Base-by-base conservation (phyloP, 2,329 filamentous ascomycete genomes). In the Claviceps fusiformis region DNA sequence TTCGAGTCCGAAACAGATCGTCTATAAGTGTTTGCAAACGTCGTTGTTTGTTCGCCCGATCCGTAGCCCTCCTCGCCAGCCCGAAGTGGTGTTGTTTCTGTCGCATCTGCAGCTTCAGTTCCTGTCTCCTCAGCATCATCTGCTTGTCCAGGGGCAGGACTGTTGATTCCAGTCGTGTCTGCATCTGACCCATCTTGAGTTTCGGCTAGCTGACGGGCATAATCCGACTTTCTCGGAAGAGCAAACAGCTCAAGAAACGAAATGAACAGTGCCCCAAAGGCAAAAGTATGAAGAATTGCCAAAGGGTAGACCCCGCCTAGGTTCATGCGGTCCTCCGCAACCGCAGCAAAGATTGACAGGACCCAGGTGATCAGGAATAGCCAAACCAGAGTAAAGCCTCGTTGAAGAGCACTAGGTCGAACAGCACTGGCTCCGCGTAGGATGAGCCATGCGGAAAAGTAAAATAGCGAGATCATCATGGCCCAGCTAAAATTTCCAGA, bases 381-480 rank as follows among this genome's bases (percentile, higher is more conserved):
- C 91, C 93, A 97, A 10, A 95, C 78, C 48, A 91, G 76, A 52
- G 81, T 78, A 67, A 93, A 96, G 5, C 85, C 80, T 24, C 92
- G 81, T 56, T 95, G 88, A 7, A 97, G 80, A 4, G 92, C 92
- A 19, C 87, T 93, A 1, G 93, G 92, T 15, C 92, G 81, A 50
- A 86, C 81, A 58, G 85, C 86, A 63, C 90, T 86, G 17, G 89
- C 87, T 2, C 87, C 84, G 19, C 85, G 81, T 62, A 89, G 83
- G 41, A 95, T 76, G 59, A 89, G 85, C 92, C 92, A 97, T 49
- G 89, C 84, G 24, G 85, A 68, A 57, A 86, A 83, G 64, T 93
- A 82, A 75, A 90, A 95, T 0, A 89, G 76, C 0, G 87, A 87
- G 0, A 92, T 65, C 73, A 90, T 87, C 85, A 95, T 95, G 33